A percentile compares a stretch with the other conserved stretches of the same genome.
These are phyloP conservation scores for Stagonosporopsis tanaceti DNA, from an alignment of 2,329 filamentous ascomycete species.

Conservation along the genomic window DNA sequence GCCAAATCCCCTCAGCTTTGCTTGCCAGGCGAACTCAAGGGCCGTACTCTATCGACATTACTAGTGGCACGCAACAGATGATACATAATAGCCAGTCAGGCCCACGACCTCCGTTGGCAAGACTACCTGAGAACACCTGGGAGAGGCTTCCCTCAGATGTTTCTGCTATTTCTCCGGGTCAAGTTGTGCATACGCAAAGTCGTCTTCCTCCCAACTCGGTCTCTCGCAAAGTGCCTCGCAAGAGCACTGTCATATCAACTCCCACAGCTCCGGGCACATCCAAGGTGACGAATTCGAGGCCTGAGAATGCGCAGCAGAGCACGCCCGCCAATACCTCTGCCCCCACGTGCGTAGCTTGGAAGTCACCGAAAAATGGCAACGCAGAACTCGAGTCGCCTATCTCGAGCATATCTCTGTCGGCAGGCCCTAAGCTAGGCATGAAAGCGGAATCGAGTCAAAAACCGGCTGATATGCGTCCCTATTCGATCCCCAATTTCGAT, in stretches of 20 bases:
- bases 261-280: background rate
- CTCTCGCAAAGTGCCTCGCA: conserved; percentile 11
- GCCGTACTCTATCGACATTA: too few species aligned
- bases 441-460: background rate
- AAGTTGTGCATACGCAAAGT: background rate
- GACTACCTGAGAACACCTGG: background rate
- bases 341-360: background rate
- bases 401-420: too few species aligned
- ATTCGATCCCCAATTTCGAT: too few species aligned
- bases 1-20: background rate
- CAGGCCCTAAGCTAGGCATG: too few species aligned
- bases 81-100: background rate
- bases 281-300: background rate
- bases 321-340: background rate
- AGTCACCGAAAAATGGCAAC: background rate
- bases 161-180: too few species aligned
- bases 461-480: too few species aligned
- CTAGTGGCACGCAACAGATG: too few species aligned
- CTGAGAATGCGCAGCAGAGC: background rate
- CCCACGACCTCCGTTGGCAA: too few species aligned
- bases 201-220: conserved; percentile 10
- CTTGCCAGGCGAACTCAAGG: background rate
- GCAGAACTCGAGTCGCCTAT: background rate
- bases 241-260: background rate
- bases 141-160: background rate